Percentiles rank a stretch among this genome's conserved stretches.
Conservation (phyloP, 2,329 filamentous ascomycete genomes). For the Talaromyces marneffei region DNA sequence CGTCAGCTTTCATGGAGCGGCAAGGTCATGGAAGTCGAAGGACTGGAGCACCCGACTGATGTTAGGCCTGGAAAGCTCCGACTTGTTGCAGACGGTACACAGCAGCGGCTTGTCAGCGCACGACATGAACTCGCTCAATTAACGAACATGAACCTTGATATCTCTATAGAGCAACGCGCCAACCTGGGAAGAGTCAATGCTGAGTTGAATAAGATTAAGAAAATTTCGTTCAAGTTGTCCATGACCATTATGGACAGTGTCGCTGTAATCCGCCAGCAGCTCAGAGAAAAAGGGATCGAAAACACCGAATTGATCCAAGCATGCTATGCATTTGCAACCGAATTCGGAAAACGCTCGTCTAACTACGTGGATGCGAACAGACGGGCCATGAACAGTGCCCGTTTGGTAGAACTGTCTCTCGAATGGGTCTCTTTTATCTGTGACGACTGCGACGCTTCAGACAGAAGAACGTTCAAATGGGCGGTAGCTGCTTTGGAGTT, state of each 20-base stretch:
- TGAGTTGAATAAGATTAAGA: conserved; percentile 87
- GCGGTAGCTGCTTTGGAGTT: conserved; percentile 93
- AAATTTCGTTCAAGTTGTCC: conserved; percentile 90
- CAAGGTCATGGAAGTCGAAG: conserved; percentile 61
- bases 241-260: conserved; percentile 99
- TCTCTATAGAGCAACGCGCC: conserved; percentile 85
- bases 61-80: conserved; percentile 80
- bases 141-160: conserved; percentile 79
- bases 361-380: conserved; percentile 94
- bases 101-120: conserved; percentile 70
- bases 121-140: conserved; percentile 68
- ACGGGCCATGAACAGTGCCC: conserved; percentile 94
- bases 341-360: conserved; percentile 91
- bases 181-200: conserved; percentile 89
- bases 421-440: conserved; percentile 99
- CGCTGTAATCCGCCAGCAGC: conserved; percentile 82
- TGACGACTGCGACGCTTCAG: conserved; percentile 89
- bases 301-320: conserved; percentile 96
- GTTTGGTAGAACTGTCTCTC: conserved; percentile 83
- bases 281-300: conserved; percentile 61
- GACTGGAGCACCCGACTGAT: conserved; percentile 75
- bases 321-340: conserved; percentile 97
- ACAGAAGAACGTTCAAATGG: conserved; percentile 96
- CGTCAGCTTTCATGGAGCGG: conserved; percentile 75
- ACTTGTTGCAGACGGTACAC: conserved; percentile 81